Conservation (phyloP, 495 filamentous ascomycete genomes). For the Aspergillus steynii region DNA sequence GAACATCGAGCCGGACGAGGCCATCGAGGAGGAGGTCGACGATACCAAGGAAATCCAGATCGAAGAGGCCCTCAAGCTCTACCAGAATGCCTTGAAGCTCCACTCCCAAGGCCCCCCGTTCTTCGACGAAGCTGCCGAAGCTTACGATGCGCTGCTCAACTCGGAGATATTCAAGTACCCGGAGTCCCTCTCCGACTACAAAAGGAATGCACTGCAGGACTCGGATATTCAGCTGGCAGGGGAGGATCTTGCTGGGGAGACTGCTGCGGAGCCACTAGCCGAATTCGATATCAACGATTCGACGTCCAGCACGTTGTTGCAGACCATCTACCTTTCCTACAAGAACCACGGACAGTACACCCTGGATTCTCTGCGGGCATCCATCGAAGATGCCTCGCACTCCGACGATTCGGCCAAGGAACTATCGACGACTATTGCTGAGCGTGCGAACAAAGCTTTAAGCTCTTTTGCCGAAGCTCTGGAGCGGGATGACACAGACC, state of each 20-base stretch:
- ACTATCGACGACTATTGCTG: constrained; percentile 27
- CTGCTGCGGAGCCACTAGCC: constrained; percentile 42
- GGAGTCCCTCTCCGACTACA: constrained; percentile 78
- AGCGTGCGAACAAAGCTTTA: constrained; percentile 43
- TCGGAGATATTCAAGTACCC: constrained; percentile 94
- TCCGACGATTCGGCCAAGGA: constrained; percentile 38
- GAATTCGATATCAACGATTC: constrained; percentile 57
- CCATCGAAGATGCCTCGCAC: constrained; percentile 25
- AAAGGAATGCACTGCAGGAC: constrained; percentile 63
- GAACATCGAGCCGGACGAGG: constrained; percentile 91
- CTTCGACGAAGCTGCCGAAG: constrained; percentile 74
- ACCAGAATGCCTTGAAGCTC: constrained; percentile 86
- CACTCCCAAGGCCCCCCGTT: constrained; percentile 81
- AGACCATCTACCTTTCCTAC: constrained; percentile 87
- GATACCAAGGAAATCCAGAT: constrained; percentile 95
- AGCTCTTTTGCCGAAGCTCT: constrained; percentile 72
- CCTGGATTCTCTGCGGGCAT: constrained; percentile 67
- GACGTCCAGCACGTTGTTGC: constrained; percentile 75
- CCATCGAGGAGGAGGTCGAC: constrained; percentile 86
- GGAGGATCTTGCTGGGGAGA: constrained; percentile 43
- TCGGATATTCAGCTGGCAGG: constrained; percentile 38
- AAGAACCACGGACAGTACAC: constrained; percentile 93
- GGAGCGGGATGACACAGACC: constrained; percentile 86
- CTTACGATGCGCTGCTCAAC: constrained; percentile 80
- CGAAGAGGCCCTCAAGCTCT: constrained; percentile 94